Conservation (phyloP, 352 stramenopile species). For the Globisporangium irregulare region DNA sequence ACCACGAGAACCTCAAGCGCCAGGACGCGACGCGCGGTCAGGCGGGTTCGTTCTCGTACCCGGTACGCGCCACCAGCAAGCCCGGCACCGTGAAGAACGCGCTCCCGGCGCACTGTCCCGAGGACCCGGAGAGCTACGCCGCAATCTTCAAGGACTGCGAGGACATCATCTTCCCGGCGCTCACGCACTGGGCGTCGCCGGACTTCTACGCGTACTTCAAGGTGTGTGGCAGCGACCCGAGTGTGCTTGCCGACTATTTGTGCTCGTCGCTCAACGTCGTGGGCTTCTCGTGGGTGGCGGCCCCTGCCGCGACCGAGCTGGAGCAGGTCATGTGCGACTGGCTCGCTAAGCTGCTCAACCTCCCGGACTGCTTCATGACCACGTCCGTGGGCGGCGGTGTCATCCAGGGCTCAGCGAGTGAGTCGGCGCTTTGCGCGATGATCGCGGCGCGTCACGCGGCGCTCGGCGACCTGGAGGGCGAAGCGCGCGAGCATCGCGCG, state of each 20-base stretch:
- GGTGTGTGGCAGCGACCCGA: slow-evolving; percentile 31
- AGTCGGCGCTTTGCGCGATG: slow-evolving; percentile 36
- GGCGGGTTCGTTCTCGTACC: slow-evolving; percentile 29
- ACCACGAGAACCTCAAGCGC: slow-evolving; percentile 53
- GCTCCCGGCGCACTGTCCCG: slow-evolving; percentile 42
- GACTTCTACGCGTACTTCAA: slow-evolving; percentile 63
- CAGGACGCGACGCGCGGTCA: slow-evolving; percentile 29
- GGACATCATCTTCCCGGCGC: slow-evolving; percentile 54
- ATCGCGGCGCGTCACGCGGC: slow-evolving; percentile 30
- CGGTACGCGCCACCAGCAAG: slow-evolving; percentile 20
- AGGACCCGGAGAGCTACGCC: slow-evolving; percentile 51
- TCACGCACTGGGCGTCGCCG: slow-evolving; percentile 68
- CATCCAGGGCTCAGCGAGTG: slow-evolving; percentile 36
- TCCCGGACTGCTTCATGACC: slow-evolving; percentile 57
- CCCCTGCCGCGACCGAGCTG: slow-evolving; percentile 36
- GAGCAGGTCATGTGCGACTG: slow-evolving; percentile 54
- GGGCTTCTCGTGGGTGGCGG: slow-evolving; percentile 62
- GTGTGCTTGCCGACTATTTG: slow-evolving; percentile 51
- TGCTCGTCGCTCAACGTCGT: slow-evolving; percentile 54
- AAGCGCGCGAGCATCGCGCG: slow-evolving; percentile 18
- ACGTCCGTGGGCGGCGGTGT: slow-evolving; percentile 55
- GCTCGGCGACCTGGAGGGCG: slow-evolving; percentile 34
- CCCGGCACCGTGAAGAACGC: slow-evolving; percentile 35
- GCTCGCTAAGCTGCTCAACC: slow-evolving; percentile 48
- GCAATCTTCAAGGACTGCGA: slow-evolving; percentile 61